Evolutionary conservation across 2,329 filamentous ascomycete genomes (phyloP).

Genomic region (Aspergillus bombycis): DNA sequence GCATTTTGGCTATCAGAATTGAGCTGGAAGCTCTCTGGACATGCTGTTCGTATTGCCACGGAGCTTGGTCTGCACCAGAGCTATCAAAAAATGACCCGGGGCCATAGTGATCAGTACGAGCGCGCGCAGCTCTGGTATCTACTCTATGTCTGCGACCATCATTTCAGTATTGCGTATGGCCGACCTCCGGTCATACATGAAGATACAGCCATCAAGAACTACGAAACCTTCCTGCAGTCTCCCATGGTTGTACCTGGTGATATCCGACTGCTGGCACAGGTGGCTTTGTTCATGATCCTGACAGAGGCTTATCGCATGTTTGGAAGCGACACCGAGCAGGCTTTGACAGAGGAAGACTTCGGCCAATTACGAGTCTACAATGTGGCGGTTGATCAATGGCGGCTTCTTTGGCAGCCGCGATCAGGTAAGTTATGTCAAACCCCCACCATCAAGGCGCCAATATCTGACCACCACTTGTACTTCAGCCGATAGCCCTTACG

Average conservation of each 20-base stretch:
- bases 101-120: conserved; percentile 55
- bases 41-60: conserved; percentile 61
- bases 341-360: conserved; percentile 55
- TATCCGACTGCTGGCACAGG: conserved; percentile 60
- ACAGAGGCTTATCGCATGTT: conserved; percentile 61
- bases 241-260: conserved; percentile 58
- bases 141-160: conserved; percentile 67
- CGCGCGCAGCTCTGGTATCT: conserved; percentile 64
- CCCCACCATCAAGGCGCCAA: background rate
- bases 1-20: conserved; percentile 67
- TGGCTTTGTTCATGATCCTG: conserved; percentile 61
- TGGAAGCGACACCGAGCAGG: conserved; percentile 58
- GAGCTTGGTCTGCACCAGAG: conserved; percentile 61
- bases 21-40: conserved; percentile 64
- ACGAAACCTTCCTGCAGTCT: conserved; percentile 59
- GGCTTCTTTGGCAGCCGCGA: conserved; percentile 52
- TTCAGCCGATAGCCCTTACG: conserved; percentile 47
- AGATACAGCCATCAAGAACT: conserved; percentile 60
- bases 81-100: conserved; percentile 54
- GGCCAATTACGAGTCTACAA: conserved; percentile 52
- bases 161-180: conserved; percentile 65
- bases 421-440: conserved; percentile 38
- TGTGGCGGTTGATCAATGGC: conserved; percentile 57
- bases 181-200: conserved; percentile 62
- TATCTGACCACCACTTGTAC: conserved; percentile 8